A percentile compares a stretch with the other conserved stretches of the same genome.
Evolutionary conservation across 805 yeast genomes (phyloP).

Genomic region (Peterozyma toletana): DNA sequence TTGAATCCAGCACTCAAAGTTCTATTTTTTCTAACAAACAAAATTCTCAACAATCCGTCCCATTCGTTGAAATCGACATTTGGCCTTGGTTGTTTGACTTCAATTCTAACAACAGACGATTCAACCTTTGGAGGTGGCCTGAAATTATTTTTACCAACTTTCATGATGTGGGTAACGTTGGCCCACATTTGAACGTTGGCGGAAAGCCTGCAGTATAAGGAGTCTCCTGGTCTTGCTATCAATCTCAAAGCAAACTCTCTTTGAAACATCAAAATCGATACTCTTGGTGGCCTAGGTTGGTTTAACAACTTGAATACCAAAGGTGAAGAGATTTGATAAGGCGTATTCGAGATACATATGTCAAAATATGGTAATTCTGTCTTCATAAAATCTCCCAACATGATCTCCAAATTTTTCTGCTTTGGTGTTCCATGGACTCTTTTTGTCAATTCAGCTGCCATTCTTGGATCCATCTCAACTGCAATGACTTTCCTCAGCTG

Average conservation of each 20-base stretch:
- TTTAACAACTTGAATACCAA: constrained; percentile 86
- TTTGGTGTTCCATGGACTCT: constrained; percentile 96
- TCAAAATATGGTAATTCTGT: constrained; percentile 92
- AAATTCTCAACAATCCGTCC: constrained; percentile 91
- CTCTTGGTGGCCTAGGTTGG: constrained; percentile 91
- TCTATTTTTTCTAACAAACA: constrained; percentile 89
- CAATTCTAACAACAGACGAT: constrained; percentile 90
- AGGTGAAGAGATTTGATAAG: constrained; percentile 96
- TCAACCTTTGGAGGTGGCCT: constrained; percentile 99
- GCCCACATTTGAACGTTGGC: constrained; percentile 99
- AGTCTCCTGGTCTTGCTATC: constrained; percentile 94
- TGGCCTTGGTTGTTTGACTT: constrained; percentile 91
- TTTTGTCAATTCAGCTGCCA: constrained; percentile 98
- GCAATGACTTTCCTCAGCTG: constrained; percentile 93
- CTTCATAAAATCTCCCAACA: constrained; percentile 94
- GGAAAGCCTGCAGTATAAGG: constrained; percentile 83
- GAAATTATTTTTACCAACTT: constrained; percentile 94
- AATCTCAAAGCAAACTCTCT: constrained; percentile 92
- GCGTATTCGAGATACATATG: constrained; percentile 94
- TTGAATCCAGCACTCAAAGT: constrained; percentile 91
- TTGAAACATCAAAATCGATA: constrained; percentile 94
- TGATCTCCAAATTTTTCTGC: constrained; percentile 83
- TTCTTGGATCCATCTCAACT: constrained; percentile 98
- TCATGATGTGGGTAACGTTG: constrained; percentile 97
- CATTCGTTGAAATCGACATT: constrained; percentile 89